phyloP scores from a whole-genome alignment of 2,329 filamentous ascomycete species.

The Tolypocladium ovalisporum region DNA sequence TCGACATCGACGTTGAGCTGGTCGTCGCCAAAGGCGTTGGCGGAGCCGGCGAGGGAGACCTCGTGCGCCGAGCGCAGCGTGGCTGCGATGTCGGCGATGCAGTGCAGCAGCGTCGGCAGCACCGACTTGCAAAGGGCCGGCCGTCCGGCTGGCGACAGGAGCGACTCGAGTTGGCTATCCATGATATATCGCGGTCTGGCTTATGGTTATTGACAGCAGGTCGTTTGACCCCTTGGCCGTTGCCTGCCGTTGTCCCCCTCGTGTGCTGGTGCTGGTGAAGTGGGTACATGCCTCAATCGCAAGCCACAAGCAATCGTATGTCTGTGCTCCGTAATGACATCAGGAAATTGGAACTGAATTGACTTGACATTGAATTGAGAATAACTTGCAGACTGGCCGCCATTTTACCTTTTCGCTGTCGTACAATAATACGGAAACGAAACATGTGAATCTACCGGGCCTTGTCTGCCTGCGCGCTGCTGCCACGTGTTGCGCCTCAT shows the following conservation, averaged over 20 bases:
- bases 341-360: not conserved
- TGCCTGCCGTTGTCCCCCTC: not conserved
- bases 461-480: not conserved
- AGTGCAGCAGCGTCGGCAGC: constrained; percentile 34
- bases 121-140: constrained; percentile 29
- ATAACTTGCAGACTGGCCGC: too few relatives aligned
- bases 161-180: not conserved
- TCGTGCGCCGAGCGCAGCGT: constrained; percentile 32
- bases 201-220: not conserved
- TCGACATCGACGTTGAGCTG: constrained; percentile 48
- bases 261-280: not conserved
- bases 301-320: not conserved
- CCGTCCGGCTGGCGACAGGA: not conserved
- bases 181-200: not conserved
- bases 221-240: not conserved
- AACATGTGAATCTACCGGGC: not conserved
- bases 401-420: too few relatives aligned
- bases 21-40: constrained; percentile 48
- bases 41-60: constrained; percentile 35
- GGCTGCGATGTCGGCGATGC: constrained; percentile 32
- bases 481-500: not conserved
- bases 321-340: not conserved
- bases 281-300: not conserved
- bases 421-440: too few relatives aligned
- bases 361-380: not conserved